Base-by-base conservation (phyloP, 345 rosid species). In the Euphorbia pulcherrima region DNA sequence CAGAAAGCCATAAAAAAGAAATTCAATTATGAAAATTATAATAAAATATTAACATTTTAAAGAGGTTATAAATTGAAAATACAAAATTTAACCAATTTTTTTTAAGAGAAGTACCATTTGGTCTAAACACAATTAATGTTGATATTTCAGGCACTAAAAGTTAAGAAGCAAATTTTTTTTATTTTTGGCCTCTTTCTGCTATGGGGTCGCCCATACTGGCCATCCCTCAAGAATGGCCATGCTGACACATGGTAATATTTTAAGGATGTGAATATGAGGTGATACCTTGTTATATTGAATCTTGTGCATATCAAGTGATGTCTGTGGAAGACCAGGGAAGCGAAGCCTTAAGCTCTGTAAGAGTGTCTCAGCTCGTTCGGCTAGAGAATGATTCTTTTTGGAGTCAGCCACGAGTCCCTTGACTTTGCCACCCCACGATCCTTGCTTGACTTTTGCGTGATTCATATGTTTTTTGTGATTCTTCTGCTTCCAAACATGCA, bases 381-480 rank as follows among this genome's bases (percentile, higher is more conserved):
- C 85, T 11, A 91, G 88, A 61, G 71, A 78, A 57, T 82, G 59
- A 60, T 78, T 87, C 82, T 82, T 91, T 35, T 79, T 86, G 11
- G 69, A 37, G 77, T 84, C 94, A 20, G 85, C 74, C 64, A 87
- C 93, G 26, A 89, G 86, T 52, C 90, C 96, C 77, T 89, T 88
- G 35, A 95, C 99, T 82, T 89, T 92, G 74, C 92, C 92, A n/a
- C 96, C 82, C 97, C 97, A 90, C 40, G 95, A 76, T 8, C 89
- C 67, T 48, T 73, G 88, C 82, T 74, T 80, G 18, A 37, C 65
- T 72, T 86, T 92, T 26, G 47, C 52, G 67, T 74, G 81, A 62
- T 76, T 83, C 6, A 68, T 62, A 40, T 62, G 83, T 61, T 72
- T 87, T 72, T 69, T 80, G 75, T 82, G 74, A 75, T 80, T 83